phyloP scores from a whole-genome alignment of 441 rosid genomes.

The Flueggea neowawraea region DNA sequence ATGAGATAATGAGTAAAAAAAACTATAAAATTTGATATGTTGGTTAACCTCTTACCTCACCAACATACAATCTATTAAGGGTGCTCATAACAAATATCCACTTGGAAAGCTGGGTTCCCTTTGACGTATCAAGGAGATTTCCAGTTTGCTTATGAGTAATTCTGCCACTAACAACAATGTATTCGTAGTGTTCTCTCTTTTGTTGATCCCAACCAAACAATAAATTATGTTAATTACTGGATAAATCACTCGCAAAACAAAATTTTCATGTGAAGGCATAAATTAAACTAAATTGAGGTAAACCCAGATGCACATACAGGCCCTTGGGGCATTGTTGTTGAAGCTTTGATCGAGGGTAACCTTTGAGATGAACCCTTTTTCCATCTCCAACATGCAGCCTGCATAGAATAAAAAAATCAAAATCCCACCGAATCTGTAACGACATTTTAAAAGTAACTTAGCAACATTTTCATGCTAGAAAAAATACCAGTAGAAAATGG shows the following conservation, averaged over 20 bases:
- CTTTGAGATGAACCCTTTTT: conserved; percentile 59
- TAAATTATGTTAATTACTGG: background rate
- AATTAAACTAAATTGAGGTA: background rate
- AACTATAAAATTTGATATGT: background rate
- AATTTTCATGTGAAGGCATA: background rate
- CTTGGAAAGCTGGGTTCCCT: conserved; percentile 44
- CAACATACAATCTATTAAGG: conserved; percentile 64
- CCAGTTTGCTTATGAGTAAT: conserved; percentile 59
- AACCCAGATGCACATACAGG: conserved; percentile 50
- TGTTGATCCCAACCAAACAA: conserved; percentile 38
- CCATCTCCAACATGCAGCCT: conserved; percentile 96
- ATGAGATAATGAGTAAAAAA: background rate
- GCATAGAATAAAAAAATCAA: conserved; percentile 9
- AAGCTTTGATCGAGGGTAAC: conserved; percentile 67
- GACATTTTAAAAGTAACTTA: background rate
- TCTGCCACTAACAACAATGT: conserved; percentile 52
- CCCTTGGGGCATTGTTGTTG: conserved; percentile 76
- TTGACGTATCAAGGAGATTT: conserved; percentile 46
- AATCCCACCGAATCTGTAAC: conserved; percentile 6
- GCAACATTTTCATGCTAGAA: background rate
- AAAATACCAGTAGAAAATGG: conserved; percentile 86
- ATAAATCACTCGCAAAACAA: background rate
- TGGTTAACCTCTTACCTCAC: conserved; percentile 44
- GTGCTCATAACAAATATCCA: conserved; percentile 95
- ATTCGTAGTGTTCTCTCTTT: conserved; percentile 84